A percentile compares a stretch with the other conserved stretches of the same genome.
Evolutionary conservation across 2,329 filamentous ascomycete species (phyloP).

Genomic region (Aureobasidium namibiae): DNA sequence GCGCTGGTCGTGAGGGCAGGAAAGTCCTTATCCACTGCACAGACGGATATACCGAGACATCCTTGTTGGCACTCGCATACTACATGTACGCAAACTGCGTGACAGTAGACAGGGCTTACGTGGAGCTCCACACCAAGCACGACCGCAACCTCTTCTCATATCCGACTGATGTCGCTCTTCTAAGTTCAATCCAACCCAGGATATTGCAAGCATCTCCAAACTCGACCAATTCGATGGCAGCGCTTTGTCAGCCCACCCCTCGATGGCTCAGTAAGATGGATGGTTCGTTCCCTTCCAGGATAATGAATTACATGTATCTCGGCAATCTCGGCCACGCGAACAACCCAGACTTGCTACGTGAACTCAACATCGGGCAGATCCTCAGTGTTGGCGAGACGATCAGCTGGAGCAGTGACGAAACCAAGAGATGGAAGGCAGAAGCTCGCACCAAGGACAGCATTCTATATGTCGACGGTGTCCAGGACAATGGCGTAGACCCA

Average conservation of each 20-base stretch:
- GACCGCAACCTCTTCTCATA: conserved; percentile 95
- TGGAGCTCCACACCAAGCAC: conserved; percentile 71
- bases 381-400: conserved; percentile 87
- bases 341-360: conserved; percentile 72
- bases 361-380: conserved; percentile 77
- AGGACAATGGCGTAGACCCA: conserved; percentile 94
- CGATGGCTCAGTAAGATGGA: conserved; percentile 77
- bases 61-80: conserved; percentile 81
- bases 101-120: conserved; percentile 77
- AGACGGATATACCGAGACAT: conserved; percentile 93
- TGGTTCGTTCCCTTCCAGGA: conserved; percentile 80
- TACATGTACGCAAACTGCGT: conserved; percentile 83
- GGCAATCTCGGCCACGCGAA: conserved; percentile 92
- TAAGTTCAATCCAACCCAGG: conserved; percentile 68
- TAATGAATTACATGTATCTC: conserved; percentile 91
- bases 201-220: conserved; percentile 64
- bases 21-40: conserved; percentile 86
- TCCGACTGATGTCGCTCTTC: conserved; percentile 73
- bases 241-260: conserved; percentile 53
- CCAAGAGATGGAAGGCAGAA: conserved; percentile 16
- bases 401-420: conserved; percentile 65
- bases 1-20: conserved; percentile 35
- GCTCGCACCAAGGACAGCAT: conserved; percentile 43
- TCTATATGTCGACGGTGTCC: conserved; percentile 73
- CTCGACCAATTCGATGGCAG: conserved; percentile 38